phyloP scores from a whole-genome alignment of 1,139 yeast species.

The Geotrichum fermentans region DNA sequence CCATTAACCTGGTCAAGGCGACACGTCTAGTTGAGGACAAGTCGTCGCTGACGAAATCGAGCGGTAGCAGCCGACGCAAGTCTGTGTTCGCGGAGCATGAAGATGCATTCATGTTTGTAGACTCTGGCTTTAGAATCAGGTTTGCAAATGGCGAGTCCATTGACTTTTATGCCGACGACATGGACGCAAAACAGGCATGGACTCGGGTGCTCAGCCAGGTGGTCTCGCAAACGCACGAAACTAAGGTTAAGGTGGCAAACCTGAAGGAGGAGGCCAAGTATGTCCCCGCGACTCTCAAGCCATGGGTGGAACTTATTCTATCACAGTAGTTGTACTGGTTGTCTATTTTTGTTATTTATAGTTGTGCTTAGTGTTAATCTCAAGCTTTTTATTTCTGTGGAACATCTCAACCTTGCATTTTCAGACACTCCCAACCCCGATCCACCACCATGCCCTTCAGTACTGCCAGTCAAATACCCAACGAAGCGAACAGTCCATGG shows the following conservation, averaged over 20 bases:
- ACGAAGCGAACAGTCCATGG: neutral
- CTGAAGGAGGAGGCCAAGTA: constrained; percentile 1
- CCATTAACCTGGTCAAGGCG: constrained; percentile 62
- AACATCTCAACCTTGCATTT: neutral
- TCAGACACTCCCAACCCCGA: neutral
- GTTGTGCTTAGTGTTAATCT: neutral
- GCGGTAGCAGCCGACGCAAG: constrained; percentile 27
- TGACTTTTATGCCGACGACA: constrained; percentile 60
- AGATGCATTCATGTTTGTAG: constrained; percentile 30
- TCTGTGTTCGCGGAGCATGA: constrained; percentile 33
- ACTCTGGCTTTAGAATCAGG: constrained; percentile 46
- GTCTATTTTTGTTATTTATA: neutral
- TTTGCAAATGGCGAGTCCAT: constrained; percentile 66
- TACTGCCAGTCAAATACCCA: neutral
- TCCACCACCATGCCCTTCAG: too few species aligned
- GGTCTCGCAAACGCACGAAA: constrained; percentile 22
- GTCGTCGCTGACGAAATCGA: constrained; percentile 27
- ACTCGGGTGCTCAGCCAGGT: constrained; percentile 23
- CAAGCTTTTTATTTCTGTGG: neutral
- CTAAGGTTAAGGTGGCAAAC: neutral
- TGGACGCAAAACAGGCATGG: constrained; percentile 52
- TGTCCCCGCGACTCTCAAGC: constrained; percentile 19
- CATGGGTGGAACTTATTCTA: constrained; percentile 30
- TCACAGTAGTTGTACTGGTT: constrained; percentile 5
- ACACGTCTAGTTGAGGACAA: constrained; percentile 39